These are phyloP conservation scores for Solanum pennellii DNA, from an alignment of 257 asterid genomes.

Conservation along the genomic window DNA sequence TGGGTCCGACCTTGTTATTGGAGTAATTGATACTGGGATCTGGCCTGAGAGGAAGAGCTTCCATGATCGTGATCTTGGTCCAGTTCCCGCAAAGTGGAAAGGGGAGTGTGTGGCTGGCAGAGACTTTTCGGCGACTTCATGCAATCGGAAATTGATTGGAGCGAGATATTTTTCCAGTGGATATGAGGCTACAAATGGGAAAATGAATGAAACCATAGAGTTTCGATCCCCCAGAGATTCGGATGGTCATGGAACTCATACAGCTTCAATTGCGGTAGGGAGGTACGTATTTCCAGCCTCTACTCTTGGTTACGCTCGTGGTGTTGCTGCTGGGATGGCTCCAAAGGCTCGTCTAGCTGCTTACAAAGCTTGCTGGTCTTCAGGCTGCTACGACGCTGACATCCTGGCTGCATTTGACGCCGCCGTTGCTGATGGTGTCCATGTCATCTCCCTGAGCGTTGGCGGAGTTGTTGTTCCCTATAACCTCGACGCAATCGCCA, in stretches of 20 bases:
- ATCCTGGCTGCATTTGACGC: constrained; percentile 83
- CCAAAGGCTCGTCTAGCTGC: constrained; percentile 87
- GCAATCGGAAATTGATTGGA: constrained; percentile 79
- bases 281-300: constrained; percentile 80
- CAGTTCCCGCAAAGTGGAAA: constrained; percentile 65
- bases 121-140: constrained; percentile 38
- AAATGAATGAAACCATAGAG: constrained; percentile 64
- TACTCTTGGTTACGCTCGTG: constrained; percentile 74
- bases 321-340: constrained; percentile 93
- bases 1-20: constrained; percentile 86
- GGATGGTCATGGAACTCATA: constrained; percentile 94
- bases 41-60: constrained; percentile 94
- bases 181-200: constrained; percentile 63
- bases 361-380: constrained; percentile 78
- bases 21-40: constrained; percentile 88
- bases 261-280: constrained; percentile 96
- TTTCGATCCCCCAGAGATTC: constrained; percentile 69
- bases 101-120: constrained; percentile 50
- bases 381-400: constrained; percentile 86
- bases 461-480: constrained; percentile 88
- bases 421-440: constrained; percentile 84
- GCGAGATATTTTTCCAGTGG: constrained; percentile 60
- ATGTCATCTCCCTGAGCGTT: constrained; percentile 71
- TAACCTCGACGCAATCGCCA: constrained; percentile 70
- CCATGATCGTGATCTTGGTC: constrained; percentile 49